phyloP scores from a whole-genome alignment of 192 early-diverging fungal species.

The Piromyces finnis region DNA sequence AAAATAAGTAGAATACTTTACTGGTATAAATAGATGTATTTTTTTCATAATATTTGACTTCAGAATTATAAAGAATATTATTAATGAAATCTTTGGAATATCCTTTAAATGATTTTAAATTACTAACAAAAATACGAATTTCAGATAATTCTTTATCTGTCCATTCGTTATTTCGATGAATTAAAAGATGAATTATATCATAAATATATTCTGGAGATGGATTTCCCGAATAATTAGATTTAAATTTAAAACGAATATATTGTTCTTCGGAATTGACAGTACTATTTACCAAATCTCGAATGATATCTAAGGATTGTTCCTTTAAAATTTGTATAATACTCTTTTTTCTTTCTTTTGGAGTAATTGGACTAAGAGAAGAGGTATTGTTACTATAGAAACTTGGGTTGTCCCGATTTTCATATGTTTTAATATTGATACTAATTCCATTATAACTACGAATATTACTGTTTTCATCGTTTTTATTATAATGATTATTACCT shows the following conservation, averaged over 20 bases:
- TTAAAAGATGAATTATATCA: not conserved
- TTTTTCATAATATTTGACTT: not conserved
- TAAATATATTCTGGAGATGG: not conserved
- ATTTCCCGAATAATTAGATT: not conserved
- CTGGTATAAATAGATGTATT: not conserved
- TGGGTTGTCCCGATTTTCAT: no score
- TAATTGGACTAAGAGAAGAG: no score
- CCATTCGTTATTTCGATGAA: not conserved
- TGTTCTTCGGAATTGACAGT: not conserved
- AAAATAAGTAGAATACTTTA: no score
- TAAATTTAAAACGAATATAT: not conserved
- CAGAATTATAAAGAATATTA: not conserved
- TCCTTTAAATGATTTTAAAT: not conserved
- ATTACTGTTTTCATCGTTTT: no score
- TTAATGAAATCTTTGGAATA: not conserved
- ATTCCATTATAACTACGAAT: no score
- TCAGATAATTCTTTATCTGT: not conserved
- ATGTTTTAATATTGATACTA: no score
- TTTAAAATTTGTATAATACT: no score
- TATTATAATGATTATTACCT: not conserved
- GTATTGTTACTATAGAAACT: no score
- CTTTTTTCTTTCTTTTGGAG: no score
- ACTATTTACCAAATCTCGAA: not conserved
- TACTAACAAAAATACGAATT: not conserved
- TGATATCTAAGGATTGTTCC: not conserved